Conservation (phyloP, 306 rosid species). For the Ormosia emarginata region DNA sequence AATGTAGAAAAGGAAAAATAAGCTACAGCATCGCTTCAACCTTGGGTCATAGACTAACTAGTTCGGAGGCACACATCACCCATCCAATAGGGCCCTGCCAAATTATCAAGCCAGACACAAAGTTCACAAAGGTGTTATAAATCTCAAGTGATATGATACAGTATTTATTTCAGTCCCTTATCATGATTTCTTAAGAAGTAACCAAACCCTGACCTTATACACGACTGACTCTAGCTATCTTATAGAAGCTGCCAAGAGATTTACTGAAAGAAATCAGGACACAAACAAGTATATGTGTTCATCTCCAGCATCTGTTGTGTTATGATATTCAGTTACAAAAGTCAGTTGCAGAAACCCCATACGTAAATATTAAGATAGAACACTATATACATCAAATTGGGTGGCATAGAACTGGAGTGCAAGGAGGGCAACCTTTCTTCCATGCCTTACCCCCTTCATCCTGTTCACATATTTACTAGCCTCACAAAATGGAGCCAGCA, state of each 20-base stretch:
- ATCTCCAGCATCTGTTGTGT: slow-evolving; percentile 19
- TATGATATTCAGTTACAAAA: slow-evolving; percentile 28
- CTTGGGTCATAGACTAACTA: neutral
- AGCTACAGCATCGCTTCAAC: neutral
- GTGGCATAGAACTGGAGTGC: neutral
- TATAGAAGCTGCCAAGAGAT: slow-evolving; percentile 18
- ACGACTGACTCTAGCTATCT: slow-evolving; percentile 8
- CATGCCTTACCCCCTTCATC: slow-evolving; percentile 6
- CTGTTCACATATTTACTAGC: slow-evolving; percentile 6
- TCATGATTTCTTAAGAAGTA: slow-evolving; percentile 1
- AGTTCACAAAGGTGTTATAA: neutral
- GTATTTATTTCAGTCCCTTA: neutral
- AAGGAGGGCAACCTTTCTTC: slow-evolving; percentile 18
- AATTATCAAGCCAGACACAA: neutral
- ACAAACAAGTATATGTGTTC: slow-evolving; percentile 34
- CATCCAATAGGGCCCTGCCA: neutral
- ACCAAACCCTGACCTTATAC: slow-evolving; percentile 6
- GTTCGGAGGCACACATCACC: neutral
- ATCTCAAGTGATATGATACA: neutral
- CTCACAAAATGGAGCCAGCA: slow-evolving; percentile 8
- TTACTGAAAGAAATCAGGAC: slow-evolving; percentile 10
- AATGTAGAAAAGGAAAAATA: neutral
- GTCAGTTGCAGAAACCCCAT: slow-evolving; percentile 32
- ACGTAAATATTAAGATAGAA: neutral
- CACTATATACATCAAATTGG: slow-evolving; percentile 38